Percentiles rank a stretch among this genome's conserved stretches.
These are phyloP conservation scores for Buddleja alternifolia DNA, from an alignment of 257 asterid genomes.

Conservation along the genomic window DNA sequence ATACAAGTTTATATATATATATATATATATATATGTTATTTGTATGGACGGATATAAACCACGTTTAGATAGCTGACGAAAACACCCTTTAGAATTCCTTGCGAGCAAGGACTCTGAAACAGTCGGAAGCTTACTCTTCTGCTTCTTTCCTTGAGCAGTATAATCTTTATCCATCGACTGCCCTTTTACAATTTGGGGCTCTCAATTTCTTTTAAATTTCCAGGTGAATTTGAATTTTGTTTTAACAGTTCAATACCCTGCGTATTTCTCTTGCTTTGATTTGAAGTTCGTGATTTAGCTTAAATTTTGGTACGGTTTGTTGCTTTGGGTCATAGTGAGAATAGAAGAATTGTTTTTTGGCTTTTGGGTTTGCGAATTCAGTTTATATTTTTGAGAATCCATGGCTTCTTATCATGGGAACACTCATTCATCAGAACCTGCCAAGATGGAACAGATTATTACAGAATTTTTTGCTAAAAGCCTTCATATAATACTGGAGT, in stretches of 20 bases:
- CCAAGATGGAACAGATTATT: constrained; percentile 85
- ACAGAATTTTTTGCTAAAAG: constrained; percentile 86
- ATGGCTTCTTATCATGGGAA: constrained; percentile 75
- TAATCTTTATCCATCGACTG: constrained; percentile 16
- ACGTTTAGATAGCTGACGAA: constrained; percentile 20
- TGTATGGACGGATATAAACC: neutral
- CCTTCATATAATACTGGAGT: constrained; percentile 88
- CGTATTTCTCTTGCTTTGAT: constrained; percentile 11
- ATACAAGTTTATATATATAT: no score
- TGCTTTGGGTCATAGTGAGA: neutral
- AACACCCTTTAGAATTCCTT: constrained; percentile 36
- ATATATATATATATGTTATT: neutral
- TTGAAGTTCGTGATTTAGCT: constrained; percentile 24
- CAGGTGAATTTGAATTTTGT: constrained; percentile 19
- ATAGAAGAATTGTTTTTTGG: neutral
- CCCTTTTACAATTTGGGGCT: neutral
- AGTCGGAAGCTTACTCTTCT: constrained; percentile 28
- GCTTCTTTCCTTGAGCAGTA: neutral
- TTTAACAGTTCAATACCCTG: constrained; percentile 2
- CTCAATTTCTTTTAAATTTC: neutral
- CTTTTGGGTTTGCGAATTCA: neutral
- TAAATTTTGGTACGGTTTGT: constrained; percentile 16
- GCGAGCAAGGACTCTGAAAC: constrained; percentile 28
- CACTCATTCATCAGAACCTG: constrained; percentile 66
- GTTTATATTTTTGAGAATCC: constrained; percentile 19